These are phyloP conservation scores for Podospora anserina DNA, from an alignment of 495 filamentous ascomycete genomes.

Conservation along the genomic window DNA sequence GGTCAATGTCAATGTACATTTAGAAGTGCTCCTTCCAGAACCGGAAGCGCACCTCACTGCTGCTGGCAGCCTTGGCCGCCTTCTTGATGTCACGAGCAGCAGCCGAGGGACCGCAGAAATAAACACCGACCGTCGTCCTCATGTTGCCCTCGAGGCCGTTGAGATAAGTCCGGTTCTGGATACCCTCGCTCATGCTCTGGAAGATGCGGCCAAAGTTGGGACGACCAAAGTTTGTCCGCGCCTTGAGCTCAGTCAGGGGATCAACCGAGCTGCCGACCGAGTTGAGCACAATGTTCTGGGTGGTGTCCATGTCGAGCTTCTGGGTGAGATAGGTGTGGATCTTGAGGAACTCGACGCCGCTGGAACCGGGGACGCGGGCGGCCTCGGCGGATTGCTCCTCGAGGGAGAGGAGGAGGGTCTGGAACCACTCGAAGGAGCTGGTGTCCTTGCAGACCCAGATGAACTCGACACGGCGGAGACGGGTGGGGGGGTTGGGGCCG, in stretches of 20 bases:
- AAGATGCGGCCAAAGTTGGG: constrained; percentile 87
- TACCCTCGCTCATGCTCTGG: constrained; percentile 79
- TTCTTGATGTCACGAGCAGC: constrained; percentile 78
- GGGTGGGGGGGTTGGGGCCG: constrained; percentile 76
- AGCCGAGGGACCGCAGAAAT: constrained; percentile 78
- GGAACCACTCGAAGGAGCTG: constrained; percentile 97
- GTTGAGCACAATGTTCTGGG: constrained; percentile 95
- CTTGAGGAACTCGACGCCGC: constrained; percentile 81
- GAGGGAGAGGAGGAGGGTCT: constrained; percentile 86
- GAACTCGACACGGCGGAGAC: constrained; percentile 93
- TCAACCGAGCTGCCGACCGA: constrained; percentile 82
- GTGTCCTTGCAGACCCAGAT: constrained; percentile 99
- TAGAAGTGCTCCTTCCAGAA: constrained; percentile 98
- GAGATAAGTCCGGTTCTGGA: constrained; percentile 81
- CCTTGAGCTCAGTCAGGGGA: constrained; percentile 85
- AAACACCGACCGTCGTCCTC: constrained; percentile 87
- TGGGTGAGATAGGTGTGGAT: constrained; percentile 99
- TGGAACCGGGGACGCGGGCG: constrained; percentile 58
- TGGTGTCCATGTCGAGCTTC: constrained; percentile 82
- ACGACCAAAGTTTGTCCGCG: constrained; percentile 90
- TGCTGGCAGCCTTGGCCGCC: constrained; percentile 67
- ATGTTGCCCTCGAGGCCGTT: constrained; percentile 68
- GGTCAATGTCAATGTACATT: constrained; percentile 24
- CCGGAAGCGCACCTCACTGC: constrained; percentile 79
- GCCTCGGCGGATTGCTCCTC: constrained; percentile 75